Evolutionary conservation across 164 flowering plant species (phyloP), one percentile per base, ranked within the genome.

Genomic region (Vitis rotundifolia): DNA sequence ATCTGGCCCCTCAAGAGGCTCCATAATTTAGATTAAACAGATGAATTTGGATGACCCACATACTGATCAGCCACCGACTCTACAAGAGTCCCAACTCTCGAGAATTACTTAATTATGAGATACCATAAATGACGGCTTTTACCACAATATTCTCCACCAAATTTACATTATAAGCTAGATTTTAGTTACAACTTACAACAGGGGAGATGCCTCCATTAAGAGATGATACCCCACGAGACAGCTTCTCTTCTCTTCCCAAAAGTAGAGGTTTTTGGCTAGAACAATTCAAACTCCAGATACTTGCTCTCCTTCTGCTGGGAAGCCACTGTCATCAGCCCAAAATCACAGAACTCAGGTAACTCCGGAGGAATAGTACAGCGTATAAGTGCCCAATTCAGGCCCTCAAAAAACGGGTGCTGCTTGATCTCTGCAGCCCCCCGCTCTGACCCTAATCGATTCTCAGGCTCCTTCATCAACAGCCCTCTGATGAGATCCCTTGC

Each of bases 361-460:
- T 83, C 86, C 6, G 90, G 92, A 0, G 92, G 90, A 56, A 82
- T 18, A 11, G 89, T 83, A 51, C 90, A 85, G 1, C 92, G 85
- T 22, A 88, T 85, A 49, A 88, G 64, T 3, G 92, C 90, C 92
- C 92, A 88, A 18, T 88, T 88, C 71, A 88, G 48, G 53, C 92
- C 92, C 37, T 88, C 84, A 13, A 88, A 86, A 72, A 88, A 88
- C 0, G 87, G 85, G 53, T 88, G 92, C 66, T 78, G 78, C 71
- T 88, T 88, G 60, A 88, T 82, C 77, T 88, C 92, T 1, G 88
- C 92, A 52, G 92, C 90, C 8, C 92, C 92, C 59, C 80, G 83
- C 68, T 82, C 76, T 5, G 84, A 58, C 18, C 92, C 92, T 59
- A 88, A 59, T 37, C 92, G 74, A 62, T 76, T 71, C 66, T 84